Percentiles rank a stretch among this genome's conserved stretches.
Evolutionary conservation across 208 protist species (phyloP).

Genomic region (Willaertia magna): DNA sequence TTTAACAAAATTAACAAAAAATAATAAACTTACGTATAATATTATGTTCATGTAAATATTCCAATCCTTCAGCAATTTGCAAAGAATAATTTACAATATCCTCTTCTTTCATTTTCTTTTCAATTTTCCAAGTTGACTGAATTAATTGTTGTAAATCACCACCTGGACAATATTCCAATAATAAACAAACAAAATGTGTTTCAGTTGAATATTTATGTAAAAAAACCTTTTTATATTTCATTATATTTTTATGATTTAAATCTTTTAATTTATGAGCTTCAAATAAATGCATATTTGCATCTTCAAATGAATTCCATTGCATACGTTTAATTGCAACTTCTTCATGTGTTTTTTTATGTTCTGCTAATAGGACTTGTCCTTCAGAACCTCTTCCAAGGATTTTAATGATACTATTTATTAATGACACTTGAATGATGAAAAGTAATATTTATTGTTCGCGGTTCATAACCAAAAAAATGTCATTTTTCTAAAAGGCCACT

Average conservation of each 20-base stretch:
- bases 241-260: background rate
- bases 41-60: background rate
- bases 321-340: background rate
- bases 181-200: background rate
- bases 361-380: background rate
- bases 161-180: background rate
- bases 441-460: too few relatives aligned
- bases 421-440: too few relatives aligned
- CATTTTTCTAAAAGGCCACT: too few relatives aligned
- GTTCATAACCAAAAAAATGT: too few relatives aligned
- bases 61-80: background rate
- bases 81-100: background rate
- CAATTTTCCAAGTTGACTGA: background rate
- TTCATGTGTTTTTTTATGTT: constrained; percentile 5
- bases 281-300: background rate
- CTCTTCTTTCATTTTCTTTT: background rate
- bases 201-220: background rate
- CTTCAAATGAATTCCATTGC: background rate
- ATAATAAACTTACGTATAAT: background rate
- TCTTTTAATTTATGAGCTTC: background rate
- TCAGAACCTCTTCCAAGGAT: background rate
- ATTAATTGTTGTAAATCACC: background rate
- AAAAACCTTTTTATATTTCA: background rate
- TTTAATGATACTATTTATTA: background rate
- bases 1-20: background rate